Conservation (phyloP, 768 basidiomycete species). For the Leucocoprinus sp. region DNA sequence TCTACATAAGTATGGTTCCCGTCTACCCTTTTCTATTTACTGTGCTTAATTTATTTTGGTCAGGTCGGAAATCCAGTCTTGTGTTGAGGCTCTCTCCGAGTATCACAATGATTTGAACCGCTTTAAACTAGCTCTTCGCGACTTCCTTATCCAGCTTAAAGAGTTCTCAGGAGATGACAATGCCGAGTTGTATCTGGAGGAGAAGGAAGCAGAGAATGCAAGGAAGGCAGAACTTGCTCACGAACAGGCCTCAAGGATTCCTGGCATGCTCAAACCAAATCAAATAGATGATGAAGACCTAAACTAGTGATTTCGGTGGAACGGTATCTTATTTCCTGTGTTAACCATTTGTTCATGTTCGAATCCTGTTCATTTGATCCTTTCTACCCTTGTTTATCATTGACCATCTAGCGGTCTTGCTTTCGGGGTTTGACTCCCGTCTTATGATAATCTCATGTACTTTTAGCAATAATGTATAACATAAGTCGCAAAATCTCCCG, state of each 20-base stretch:
- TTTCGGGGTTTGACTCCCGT: slow-evolving; percentile 8
- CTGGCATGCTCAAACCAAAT: slow-evolving; percentile 96
- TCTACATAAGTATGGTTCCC: slow-evolving; percentile 61
- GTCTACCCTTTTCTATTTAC: slow-evolving; percentile 12
- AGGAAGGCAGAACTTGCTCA: slow-evolving; percentile 77
- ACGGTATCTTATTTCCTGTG: slow-evolving; percentile 9
- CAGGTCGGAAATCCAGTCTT: slow-evolving; percentile 67
- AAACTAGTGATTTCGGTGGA: slow-evolving; percentile 25
- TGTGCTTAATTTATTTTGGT: slow-evolving; percentile 6
- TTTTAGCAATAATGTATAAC: slow-evolving; percentile 12
- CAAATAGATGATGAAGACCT: slow-evolving; percentile 90
- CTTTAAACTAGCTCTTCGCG: slow-evolving; percentile 91
- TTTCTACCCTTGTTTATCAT: slow-evolving; percentile 17
- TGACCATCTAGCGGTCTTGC: slow-evolving; percentile 6
- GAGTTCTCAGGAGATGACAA: slow-evolving; percentile 92
- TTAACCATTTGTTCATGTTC: slow-evolving; percentile 13
- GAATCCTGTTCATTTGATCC: slow-evolving; percentile 21
- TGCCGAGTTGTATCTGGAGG: slow-evolving; percentile 85
- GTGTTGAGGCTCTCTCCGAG: slow-evolving; percentile 60
- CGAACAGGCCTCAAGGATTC: slow-evolving; percentile 85
- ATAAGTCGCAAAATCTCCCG: slow-evolving; percentile 4
- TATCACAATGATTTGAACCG: slow-evolving; percentile 73
- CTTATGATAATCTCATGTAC: slow-evolving; percentile 12
- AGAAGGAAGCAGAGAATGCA: slow-evolving; percentile 83
- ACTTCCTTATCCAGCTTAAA: slow-evolving; percentile 96